Conservation (phyloP, 306 rosid species). For the Quercus gilva region DNA sequence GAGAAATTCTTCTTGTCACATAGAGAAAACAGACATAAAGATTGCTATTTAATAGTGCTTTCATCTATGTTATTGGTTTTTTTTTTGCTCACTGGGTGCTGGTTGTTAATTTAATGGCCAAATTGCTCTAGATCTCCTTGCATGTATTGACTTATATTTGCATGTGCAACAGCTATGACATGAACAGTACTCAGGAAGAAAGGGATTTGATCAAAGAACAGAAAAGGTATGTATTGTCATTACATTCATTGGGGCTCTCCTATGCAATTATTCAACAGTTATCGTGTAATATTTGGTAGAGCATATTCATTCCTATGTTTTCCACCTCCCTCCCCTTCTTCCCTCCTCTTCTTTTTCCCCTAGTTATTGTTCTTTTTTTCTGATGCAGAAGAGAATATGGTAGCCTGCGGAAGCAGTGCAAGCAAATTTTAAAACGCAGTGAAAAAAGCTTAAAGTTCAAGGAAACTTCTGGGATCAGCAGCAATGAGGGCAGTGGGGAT, state of each 20-base stretch:
- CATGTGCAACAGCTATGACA: conserved; percentile 66
- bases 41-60: background rate
- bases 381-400: conserved; percentile 81
- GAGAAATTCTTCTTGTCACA: background rate
- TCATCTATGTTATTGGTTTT: background rate
- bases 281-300: conserved; percentile 1
- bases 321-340: background rate
- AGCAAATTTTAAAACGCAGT: conserved; percentile 53
- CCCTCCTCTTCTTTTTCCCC: background rate
- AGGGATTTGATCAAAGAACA: conserved; percentile 54
- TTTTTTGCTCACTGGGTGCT: background rate
- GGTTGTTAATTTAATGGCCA: background rate
- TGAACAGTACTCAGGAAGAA: conserved; percentile 80
- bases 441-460: conserved; percentile 55
- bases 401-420: conserved; percentile 74
- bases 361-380: conserved; percentile 4
- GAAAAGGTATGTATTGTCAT: conserved; percentile 58
- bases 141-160: conserved; percentile 5
- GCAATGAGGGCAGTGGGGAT: conserved; percentile 50
- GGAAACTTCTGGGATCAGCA: conserved; percentile 51
- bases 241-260: background rate
- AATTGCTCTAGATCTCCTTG: background rate
- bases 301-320: background rate
- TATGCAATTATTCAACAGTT: background rate
- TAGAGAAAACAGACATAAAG: background rate